Percentiles rank a stretch among this genome's conserved stretches.
Conservation (phyloP, 768 basidiomycete genomes). For the Gloeophyllum trabeum region DNA sequence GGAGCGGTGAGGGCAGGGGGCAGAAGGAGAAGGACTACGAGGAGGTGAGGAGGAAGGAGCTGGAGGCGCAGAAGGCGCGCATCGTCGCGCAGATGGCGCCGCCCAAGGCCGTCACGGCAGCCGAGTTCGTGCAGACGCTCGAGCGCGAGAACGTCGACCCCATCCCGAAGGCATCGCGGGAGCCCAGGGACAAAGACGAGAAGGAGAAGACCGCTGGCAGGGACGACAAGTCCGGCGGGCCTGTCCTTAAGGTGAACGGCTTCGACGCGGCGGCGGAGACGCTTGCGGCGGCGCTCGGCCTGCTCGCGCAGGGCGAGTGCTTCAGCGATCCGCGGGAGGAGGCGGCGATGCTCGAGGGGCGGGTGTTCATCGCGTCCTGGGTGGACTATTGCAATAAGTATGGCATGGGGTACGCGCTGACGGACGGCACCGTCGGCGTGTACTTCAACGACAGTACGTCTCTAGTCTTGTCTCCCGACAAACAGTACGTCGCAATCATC, state of each 20-base stretch:
- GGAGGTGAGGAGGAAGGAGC: conserved; percentile 49
- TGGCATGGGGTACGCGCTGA: conserved; percentile 98
- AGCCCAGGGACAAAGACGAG: conserved; percentile 7
- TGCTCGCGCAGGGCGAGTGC: conserved; percentile 47
- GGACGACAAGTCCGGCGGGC: conserved; percentile 1
- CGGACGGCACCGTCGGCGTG: conserved; percentile 89
- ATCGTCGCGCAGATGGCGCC: conserved; percentile 93
- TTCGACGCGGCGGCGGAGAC: conserved; percentile 58
- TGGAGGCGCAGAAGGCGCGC: conserved; percentile 85
- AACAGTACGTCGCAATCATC: conserved; percentile 46
- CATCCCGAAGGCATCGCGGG: conserved; percentile 1
- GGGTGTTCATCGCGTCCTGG: conserved; percentile 96
- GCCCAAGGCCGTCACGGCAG: conserved; percentile 23
- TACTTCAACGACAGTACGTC: conserved; percentile 95
- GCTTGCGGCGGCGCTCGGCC: conserved; percentile 53
- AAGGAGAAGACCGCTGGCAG: conserved; percentile 6
- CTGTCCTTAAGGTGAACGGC: conserved; percentile 29
- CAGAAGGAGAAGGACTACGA: conserved; percentile 27
- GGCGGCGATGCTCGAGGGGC: conserved; percentile 42
- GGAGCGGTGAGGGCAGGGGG: conserved; percentile 29
- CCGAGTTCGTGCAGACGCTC: conserved; percentile 14
- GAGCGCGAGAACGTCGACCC: conserved; percentile 25
- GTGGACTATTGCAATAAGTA: conserved; percentile 99
- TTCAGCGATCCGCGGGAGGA: conserved; percentile 58
- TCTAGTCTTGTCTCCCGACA: conserved; percentile 76